Conservation (phyloP, 345 rosid genomes). For the Brassica nigra region DNA sequence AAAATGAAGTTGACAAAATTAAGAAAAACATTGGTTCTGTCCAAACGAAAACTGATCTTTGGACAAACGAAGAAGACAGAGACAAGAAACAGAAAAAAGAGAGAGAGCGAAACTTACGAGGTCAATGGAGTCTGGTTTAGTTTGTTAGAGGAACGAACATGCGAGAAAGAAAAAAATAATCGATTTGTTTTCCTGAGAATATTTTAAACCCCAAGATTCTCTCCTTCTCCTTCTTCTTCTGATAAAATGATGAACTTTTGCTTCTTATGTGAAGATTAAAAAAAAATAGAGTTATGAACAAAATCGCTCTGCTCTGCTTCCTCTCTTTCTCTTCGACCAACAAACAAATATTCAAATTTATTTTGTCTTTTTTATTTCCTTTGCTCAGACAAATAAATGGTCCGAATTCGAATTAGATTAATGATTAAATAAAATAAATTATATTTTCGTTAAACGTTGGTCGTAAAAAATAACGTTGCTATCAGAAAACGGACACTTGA, state of each 20-base stretch:
- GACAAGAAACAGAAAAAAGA: neutral
- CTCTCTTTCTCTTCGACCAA: conserved; percentile 41
- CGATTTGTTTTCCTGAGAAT: conserved; percentile 8
- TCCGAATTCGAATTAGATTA: conserved; percentile 33
- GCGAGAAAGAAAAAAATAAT: neutral
- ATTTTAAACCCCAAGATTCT: conserved; percentile 23
- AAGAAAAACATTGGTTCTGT: neutral
- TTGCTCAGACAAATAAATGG: conserved; percentile 23
- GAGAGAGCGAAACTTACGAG: conserved; percentile 39
- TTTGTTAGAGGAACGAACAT: conserved; percentile 6
- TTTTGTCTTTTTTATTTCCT: neutral
- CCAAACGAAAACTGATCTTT: conserved; percentile 24
- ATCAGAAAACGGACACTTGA: neutral
- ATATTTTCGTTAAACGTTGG: neutral
- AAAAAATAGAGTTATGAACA: conserved; percentile 28
- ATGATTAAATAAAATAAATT: neutral
- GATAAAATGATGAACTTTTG: conserved; percentile 20
- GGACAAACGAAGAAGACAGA: conserved; percentile 20
- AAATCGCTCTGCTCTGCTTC: conserved; percentile 39
- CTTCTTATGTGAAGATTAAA: conserved; percentile 2
- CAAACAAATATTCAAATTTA: conserved; percentile 27
- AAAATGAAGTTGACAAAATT: neutral
- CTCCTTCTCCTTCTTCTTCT: neutral
- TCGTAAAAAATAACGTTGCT: conserved; percentile 9
- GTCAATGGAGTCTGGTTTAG: conserved; percentile 39